Evolutionary conservation across 176 grass and related monocot genomes (phyloP).

Genomic region (Olyra latifolia): DNA sequence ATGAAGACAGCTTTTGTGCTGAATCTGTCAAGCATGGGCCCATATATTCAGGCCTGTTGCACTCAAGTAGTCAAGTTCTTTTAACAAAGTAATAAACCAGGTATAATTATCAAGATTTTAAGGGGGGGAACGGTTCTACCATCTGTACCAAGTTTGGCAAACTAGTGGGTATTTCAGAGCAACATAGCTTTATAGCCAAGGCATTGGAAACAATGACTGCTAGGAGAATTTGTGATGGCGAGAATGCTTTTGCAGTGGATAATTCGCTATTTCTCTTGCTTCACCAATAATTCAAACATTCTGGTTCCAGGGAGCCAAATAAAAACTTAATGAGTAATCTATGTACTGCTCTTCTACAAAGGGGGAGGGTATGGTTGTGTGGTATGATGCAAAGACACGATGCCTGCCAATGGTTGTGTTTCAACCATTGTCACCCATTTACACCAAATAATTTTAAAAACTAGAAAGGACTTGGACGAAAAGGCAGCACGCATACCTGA

Average conservation of each 20-base stretch:
- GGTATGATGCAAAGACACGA: neutral
- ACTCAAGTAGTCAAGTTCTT: constrained; percentile 1
- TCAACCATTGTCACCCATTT: neutral
- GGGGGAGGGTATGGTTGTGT: neutral
- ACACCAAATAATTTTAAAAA: neutral
- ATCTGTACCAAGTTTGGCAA: neutral
- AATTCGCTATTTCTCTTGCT: neutral
- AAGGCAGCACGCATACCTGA: constrained; percentile 56
- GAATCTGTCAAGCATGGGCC: constrained; percentile 3
- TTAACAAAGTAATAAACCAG: neutral
- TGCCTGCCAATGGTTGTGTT: constrained; percentile 16
- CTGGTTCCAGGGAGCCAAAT: neutral
- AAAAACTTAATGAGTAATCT: constrained; percentile 11
- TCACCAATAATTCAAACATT: constrained; percentile 12
- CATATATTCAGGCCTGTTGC: neutral
- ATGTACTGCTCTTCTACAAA: neutral
- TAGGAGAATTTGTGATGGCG: constrained; percentile 3
- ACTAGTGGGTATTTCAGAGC: neutral
- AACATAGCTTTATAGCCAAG: neutral
- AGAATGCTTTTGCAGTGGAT: neutral
- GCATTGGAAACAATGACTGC: neutral
- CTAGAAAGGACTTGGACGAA: constrained; percentile 10
- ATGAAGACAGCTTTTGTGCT: neutral
- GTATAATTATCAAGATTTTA: neutral
- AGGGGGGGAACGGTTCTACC: neutral